Evolutionary conservation across 176 grass and related monocot genomes (phyloP).

Genomic region (Bolboschoenus planiculmis): DNA sequence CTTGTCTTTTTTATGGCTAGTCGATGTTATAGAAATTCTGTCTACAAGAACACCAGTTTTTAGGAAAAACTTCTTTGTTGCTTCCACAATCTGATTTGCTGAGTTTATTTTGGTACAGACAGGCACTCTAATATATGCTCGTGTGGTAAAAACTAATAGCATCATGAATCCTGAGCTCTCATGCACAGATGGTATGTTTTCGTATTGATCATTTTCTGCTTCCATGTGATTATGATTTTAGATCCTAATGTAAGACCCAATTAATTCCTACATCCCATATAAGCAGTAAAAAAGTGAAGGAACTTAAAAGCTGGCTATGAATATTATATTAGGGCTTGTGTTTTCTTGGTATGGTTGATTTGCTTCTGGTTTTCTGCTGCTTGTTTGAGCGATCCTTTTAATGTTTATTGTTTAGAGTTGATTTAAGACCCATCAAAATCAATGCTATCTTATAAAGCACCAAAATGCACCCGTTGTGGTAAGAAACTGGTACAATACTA

Average conservation of each 20-base stretch:
- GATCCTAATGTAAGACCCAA: background rate
- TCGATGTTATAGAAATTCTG: background rate
- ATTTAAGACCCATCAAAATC: background rate
- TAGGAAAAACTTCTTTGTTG: background rate
- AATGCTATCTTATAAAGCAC: background rate
- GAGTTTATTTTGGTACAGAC: slow-evolving; percentile 45
- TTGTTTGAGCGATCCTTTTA: background rate
- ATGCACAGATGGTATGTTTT: slow-evolving; percentile 83
- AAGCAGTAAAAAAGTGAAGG: background rate
- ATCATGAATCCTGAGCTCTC: slow-evolving; percentile 93
- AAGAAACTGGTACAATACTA: background rate
- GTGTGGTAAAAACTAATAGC: slow-evolving; percentile 90
- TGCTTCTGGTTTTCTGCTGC: background rate
- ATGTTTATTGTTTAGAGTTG: background rate
- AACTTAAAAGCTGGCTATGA: background rate
- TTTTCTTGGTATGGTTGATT: background rate
- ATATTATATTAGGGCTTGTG: background rate
- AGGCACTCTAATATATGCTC: slow-evolving; percentile 76
- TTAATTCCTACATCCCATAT: background rate
- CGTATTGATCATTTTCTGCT: background rate
- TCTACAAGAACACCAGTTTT: background rate
- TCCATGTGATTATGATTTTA: background rate
- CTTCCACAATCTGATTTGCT: slow-evolving; percentile 9
- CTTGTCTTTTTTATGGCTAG: background rate
- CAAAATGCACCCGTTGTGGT: background rate